phyloP scores from a whole-genome alignment of 225 moss, liverwort and hornwort species.

The Physcomitrellopsis africana region DNA sequence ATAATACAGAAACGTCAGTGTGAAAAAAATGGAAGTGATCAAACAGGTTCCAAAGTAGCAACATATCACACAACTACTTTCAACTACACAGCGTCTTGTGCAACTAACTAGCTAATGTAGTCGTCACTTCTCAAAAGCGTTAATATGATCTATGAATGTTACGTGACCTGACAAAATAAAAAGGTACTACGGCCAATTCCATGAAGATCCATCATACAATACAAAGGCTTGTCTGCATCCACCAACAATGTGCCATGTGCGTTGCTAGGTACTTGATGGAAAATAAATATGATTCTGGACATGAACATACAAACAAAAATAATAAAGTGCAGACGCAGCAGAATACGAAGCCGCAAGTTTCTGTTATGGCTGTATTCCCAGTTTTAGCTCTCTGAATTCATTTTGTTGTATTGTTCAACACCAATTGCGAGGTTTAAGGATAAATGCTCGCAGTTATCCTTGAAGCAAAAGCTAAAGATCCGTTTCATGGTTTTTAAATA shows the following conservation, averaged over 20 bases:
- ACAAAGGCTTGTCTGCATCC: background rate
- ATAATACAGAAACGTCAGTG: slow-evolving; percentile 25
- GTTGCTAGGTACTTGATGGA: background rate
- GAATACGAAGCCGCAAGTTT: background rate
- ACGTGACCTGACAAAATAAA: background rate
- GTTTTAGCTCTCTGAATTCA: slow-evolving; percentile 11
- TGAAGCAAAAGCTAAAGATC: too few species aligned
- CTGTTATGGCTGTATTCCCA: background rate
- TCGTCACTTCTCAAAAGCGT: slow-evolving; percentile 2
- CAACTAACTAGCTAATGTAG: background rate
- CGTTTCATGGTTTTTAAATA: background rate
- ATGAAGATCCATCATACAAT: background rate
- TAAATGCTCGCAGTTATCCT: too few species aligned
- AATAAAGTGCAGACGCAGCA: slow-evolving; percentile 4
- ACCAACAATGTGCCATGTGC: background rate
- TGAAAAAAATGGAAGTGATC: background rate
- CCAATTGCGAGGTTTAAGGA: too few species aligned
- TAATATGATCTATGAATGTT: background rate
- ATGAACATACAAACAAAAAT: background rate
- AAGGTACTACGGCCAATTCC: background rate
- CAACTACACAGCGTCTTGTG: slow-evolving; percentile 3
- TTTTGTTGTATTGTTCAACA: background rate
- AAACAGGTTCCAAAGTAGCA: slow-evolving; percentile 3
- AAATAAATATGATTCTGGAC: background rate
- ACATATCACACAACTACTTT: slow-evolving; percentile 11